Base-by-base conservation (phyloP, 345 rosid genomes). In the Ceriops tagal region DNA sequence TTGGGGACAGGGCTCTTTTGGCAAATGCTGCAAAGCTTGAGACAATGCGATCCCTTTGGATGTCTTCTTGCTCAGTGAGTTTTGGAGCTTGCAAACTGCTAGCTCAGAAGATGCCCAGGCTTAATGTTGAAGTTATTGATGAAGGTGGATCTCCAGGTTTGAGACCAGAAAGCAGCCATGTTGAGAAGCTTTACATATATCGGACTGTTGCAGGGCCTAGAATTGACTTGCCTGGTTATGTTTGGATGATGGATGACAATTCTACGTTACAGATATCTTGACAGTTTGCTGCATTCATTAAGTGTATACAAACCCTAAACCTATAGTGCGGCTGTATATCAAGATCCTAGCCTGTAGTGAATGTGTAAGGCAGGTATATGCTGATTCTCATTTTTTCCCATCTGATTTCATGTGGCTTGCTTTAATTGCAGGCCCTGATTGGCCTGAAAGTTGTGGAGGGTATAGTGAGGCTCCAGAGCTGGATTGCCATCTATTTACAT, bases 31-130 rank as follows among this genome's bases (percentile, higher is more conserved):
- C 80, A 26, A 95, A 92, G 83, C 86, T 92, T 74, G 90, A 90
- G 84, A 90, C 96, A 86, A 92, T 95, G 97, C 96, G 99, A 87
- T 95, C 96, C 90, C 99, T 95, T 92, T 92, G 99, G 99, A 86
- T 92, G 93, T 95, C 99, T 37, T 85, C 97, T 61, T 95, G 99
- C 81, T 73, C 80, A 20, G 96, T 95, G 70, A 92, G 97, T 75
- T 88, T 72, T 10, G 88, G 83, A 73, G 96, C 96, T 72, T 95
- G 99, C 75, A 95, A 88, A 78, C 77, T 88, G 66, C 86, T 95
- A 10, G 90, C 89, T 71, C 92, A 80, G 83, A 92, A 81, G 89
- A 82, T 95, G 96, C 88, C 88, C 28, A 81, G 79, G 80, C 86
- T 95, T 49, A 95, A 92, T 62, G 96, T 95, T 16, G 99, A 95